These are phyloP conservation scores for Aspergillus chevalieri DNA, from an alignment of 2,329 filamentous ascomycete species.

Conservation along the genomic window DNA sequence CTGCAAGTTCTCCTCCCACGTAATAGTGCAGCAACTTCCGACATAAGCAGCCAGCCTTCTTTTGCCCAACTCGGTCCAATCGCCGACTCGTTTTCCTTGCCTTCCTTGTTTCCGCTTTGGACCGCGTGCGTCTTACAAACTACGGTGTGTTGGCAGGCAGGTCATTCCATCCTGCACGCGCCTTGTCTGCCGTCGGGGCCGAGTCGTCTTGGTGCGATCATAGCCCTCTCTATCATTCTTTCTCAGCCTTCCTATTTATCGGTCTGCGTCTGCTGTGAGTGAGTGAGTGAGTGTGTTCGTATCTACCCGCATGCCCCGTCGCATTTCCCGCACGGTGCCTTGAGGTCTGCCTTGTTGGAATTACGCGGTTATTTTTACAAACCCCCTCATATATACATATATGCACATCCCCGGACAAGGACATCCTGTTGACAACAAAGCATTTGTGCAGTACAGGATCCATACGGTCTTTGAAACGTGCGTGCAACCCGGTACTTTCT, in stretches of 20 bases:
- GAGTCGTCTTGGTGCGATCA: constrained; percentile 9
- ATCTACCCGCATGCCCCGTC: constrained; percentile 7
- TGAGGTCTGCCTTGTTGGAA: background rate
- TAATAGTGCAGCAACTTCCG: constrained; percentile 30
- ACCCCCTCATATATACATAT: background rate
- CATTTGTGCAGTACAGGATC: constrained; percentile 20
- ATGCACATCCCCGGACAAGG: background rate
- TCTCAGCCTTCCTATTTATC: background rate
- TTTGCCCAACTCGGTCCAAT: constrained; percentile 18
- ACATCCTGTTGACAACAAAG: constrained; percentile 18
- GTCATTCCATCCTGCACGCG: constrained; percentile 26
- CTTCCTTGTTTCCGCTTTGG: constrained; percentile 23
- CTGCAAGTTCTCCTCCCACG: constrained; percentile 27
- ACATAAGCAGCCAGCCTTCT: constrained; percentile 20
- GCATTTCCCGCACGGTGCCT: constrained; percentile 8
- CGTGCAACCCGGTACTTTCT: constrained; percentile 9
- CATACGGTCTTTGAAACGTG: constrained; percentile 18
- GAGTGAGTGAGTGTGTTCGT: background rate
- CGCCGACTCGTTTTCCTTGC: constrained; percentile 21
- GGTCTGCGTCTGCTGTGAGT: background rate
- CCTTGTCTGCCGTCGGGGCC: constrained; percentile 21
- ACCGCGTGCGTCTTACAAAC: constrained; percentile 26
- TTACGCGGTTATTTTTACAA: background rate
- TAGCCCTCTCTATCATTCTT: background rate
- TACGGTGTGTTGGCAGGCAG: constrained; percentile 27